Evolutionary conservation across 2,329 filamentous ascomycete genomes (phyloP).

Genomic region (Pseudogymnoascus pannorum): DNA sequence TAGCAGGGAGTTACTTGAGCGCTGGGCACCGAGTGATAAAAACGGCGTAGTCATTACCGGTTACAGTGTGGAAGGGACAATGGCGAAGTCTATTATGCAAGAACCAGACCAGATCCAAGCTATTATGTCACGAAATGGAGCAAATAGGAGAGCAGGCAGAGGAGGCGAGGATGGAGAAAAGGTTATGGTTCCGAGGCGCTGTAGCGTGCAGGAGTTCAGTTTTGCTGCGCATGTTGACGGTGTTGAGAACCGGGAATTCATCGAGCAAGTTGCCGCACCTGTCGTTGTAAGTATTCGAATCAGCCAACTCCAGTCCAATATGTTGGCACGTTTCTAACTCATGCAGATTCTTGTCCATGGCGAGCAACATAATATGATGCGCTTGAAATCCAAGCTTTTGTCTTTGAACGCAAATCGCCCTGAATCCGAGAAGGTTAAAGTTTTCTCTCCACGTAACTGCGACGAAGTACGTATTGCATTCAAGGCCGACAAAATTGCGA

Average conservation of each 20-base stretch:
- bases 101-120: slow-evolving; percentile 93
- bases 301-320: not conserved
- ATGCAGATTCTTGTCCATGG: slow-evolving; percentile 86
- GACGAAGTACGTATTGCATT: slow-evolving; percentile 94
- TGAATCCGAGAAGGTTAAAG: slow-evolving; percentile 65
- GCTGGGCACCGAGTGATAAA: slow-evolving; percentile 92
- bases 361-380: slow-evolving; percentile 97
- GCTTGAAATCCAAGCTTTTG: slow-evolving; percentile 86
- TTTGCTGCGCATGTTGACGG: slow-evolving; percentile 97
- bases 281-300: slow-evolving; percentile 69
- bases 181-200: slow-evolving; percentile 83
- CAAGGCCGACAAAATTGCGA: slow-evolving; percentile 88
- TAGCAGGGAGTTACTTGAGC: slow-evolving; percentile 82
- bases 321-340: slow-evolving; percentile 17
- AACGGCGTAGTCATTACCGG: slow-evolving; percentile 99
- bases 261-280: slow-evolving; percentile 84
- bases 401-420: slow-evolving; percentile 81
- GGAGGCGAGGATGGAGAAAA: slow-evolving; percentile 67
- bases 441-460: slow-evolving; percentile 89
- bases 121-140: slow-evolving; percentile 72
- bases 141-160: slow-evolving; percentile 51
- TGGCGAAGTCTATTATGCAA: slow-evolving; percentile 92
- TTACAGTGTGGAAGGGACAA: slow-evolving; percentile 96
- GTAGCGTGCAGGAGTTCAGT: slow-evolving; percentile 87
- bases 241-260: slow-evolving; percentile 91